phyloP scores from a whole-genome alignment of 2,329 filamentous ascomycete genomes.

The Ceratocystis papillata region DNA sequence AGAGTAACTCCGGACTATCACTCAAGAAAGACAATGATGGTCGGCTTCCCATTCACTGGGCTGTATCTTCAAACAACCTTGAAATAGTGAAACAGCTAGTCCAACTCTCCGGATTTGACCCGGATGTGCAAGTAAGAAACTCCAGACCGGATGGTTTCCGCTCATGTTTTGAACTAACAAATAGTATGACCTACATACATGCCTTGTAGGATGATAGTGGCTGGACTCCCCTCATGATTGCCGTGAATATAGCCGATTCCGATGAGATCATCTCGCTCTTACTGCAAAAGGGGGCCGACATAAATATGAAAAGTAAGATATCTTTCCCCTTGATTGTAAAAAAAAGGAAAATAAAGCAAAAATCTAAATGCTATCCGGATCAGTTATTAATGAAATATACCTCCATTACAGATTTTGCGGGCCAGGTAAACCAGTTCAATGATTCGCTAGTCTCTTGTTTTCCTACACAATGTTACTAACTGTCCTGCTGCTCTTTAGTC shows the following conservation, averaged over 20 bases:
- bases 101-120: conserved; percentile 63
- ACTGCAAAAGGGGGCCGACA: conserved; percentile 57
- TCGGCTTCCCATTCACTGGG: conserved; percentile 89
- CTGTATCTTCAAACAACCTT: conserved; percentile 68
- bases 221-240: conserved; percentile 80
- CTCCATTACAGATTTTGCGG: conserved; percentile 44
- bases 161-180: neutral
- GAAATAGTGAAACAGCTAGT: conserved; percentile 64
- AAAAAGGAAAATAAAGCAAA: no score
- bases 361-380: neutral
- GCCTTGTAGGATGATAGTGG: conserved; percentile 55
- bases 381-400: conserved; percentile 24
- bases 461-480: neutral
- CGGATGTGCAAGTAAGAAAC: conserved; percentile 58
- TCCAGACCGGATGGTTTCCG: neutral
- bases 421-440: conserved; percentile 40
- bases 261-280: conserved; percentile 59
- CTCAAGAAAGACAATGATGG: conserved; percentile 69
- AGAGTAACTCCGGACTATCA: conserved; percentile 73
- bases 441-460: neutral
- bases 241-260: conserved; percentile 60
- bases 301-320: conserved; percentile 57
- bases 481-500: conserved; percentile 43
- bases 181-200: neutral
- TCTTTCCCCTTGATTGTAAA: no score